These are phyloP conservation scores for Exobasidium cylindrosporum DNA, from an alignment of 1,284 basidiomycete genomes.

Conservation along the genomic window DNA sequence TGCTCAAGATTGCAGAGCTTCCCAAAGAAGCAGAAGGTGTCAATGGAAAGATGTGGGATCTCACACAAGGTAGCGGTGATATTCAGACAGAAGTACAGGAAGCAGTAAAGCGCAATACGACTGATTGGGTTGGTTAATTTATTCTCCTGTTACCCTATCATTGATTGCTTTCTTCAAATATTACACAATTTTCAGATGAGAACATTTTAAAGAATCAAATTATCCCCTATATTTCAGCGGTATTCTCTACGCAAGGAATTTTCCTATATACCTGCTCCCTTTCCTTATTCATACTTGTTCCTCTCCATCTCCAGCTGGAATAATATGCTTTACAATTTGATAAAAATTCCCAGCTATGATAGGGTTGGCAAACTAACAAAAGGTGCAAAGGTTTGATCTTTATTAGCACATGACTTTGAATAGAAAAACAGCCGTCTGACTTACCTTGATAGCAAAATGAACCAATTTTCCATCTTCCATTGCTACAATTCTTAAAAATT, in stretches of 20 bases:
- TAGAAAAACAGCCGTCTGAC: slow-evolving; percentile 51
- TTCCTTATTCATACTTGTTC: background rate
- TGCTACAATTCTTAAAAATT: slow-evolving; percentile 48
- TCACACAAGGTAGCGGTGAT: slow-evolving; percentile 64
- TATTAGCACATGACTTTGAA: slow-evolving; percentile 76
- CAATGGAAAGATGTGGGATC: slow-evolving; percentile 65
- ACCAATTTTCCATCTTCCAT: slow-evolving; percentile 44
- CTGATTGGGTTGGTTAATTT: slow-evolving; percentile 55
- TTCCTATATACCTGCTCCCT: too few relatives aligned
- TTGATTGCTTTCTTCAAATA: too few relatives aligned
- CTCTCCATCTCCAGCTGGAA: background rate
- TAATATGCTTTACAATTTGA: background rate
- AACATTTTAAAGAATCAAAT: too few relatives aligned
- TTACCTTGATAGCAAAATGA: slow-evolving; percentile 49
- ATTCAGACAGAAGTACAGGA: slow-evolving; percentile 61
- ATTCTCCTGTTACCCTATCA: too few relatives aligned
- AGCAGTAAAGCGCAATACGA: slow-evolving; percentile 61
- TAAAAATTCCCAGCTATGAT: background rate
- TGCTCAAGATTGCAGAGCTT: slow-evolving; percentile 62
- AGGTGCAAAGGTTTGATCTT: background rate
- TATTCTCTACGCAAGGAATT: too few relatives aligned
- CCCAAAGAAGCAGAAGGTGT: slow-evolving; percentile 58
- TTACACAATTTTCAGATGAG: too few relatives aligned
- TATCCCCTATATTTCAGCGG: too few relatives aligned
- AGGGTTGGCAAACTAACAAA: background rate